Base-by-base conservation (phyloP, 768 basidiomycete species). In the Candolleomyces aberdarensis region DNA sequence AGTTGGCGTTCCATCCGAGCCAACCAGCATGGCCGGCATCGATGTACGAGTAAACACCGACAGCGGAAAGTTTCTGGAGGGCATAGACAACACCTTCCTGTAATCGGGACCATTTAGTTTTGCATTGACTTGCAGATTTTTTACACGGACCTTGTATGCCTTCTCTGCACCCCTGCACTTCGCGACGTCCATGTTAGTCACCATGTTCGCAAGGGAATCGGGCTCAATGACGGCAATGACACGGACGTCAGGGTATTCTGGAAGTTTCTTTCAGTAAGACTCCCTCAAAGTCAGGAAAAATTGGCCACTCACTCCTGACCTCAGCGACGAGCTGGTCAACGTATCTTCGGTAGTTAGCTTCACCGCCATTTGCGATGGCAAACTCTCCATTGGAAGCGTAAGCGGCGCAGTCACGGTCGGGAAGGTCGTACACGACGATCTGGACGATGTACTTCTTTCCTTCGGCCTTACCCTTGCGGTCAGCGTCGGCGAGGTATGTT, bases 1-100 rank as follows among this genome's bases (percentile, higher is more conserved):
- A 71, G 76, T 87, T 87, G 47, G 85, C 84, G 62, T 84, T 76
- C 86, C 86, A 88, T 47, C 86, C 86, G 61, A 87, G 79, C 86
- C 85, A 87, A 57, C 85, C 84, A 61, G 83, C 83, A 64, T 85
- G 83, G 39, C 83, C 84, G 66, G 84, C 85, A 70, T 86, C 85
- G 65, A 86, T 76, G 73, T 86, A 86, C 73, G 77, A 75, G 78
- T 80, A 83, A 55, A 87, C 83, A 58, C 83, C 83, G 56, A 83
- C 80, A 48, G 76, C 63, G 66, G 79, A 78, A 64, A 86, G 78
- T 67, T 83, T 80, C 68, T 83, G 75, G 51, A 86, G 78, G 36
- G 85, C 84, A 64, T 85, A 85, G 55, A 74, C 82, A 50, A 82
- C 78, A 66, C 80, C 78, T 36, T 75, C 70, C 80, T 80, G 59